Evolutionary conservation across 306 rosid species (phyloP).

Genomic region (Sicyos edulis): DNA sequence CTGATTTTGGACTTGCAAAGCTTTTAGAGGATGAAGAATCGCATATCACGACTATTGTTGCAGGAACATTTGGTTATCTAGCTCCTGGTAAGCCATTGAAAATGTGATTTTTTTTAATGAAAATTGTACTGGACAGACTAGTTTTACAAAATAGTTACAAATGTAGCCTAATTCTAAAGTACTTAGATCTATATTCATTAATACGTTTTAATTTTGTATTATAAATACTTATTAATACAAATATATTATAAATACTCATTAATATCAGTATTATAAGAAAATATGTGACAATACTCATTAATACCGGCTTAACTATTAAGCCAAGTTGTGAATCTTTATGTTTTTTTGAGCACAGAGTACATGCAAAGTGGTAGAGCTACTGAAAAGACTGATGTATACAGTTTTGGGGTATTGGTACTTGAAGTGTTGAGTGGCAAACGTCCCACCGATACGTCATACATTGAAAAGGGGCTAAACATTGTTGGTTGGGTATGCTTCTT

Average conservation of each 20-base stretch:
- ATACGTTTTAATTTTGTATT: too few relatives aligned
- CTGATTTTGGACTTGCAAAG: conserved; percentile 98
- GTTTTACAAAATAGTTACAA: too few relatives aligned
- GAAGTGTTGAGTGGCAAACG: conserved; percentile 95
- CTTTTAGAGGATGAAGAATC: conserved; percentile 94
- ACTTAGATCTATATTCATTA: too few relatives aligned
- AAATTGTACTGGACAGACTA: too few relatives aligned
- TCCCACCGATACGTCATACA: conserved; percentile 90
- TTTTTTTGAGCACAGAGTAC: conserved; percentile 66
- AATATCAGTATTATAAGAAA: too few relatives aligned
- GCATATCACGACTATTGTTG: conserved; percentile 93
- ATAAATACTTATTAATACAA: too few relatives aligned
- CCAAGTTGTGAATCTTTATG: too few relatives aligned
- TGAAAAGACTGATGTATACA: conserved; percentile 88
- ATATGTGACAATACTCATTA: too few relatives aligned
- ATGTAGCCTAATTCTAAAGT: too few relatives aligned
- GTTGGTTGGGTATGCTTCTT: conserved; percentile 90
- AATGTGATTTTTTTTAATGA: neutral
- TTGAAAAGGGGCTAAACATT: conserved; percentile 92
- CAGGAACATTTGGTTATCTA: conserved; percentile 97
- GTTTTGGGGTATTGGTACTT: conserved; percentile 90
- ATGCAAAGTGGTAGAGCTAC: conserved; percentile 99
- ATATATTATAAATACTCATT: too few relatives aligned
- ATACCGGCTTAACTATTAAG: too few relatives aligned
- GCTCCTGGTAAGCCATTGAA: conserved; percentile 69